Evolutionary conservation across 2,329 filamentous ascomycete species (phyloP).

Genomic region (Hymenoscyphus occultus): DNA sequence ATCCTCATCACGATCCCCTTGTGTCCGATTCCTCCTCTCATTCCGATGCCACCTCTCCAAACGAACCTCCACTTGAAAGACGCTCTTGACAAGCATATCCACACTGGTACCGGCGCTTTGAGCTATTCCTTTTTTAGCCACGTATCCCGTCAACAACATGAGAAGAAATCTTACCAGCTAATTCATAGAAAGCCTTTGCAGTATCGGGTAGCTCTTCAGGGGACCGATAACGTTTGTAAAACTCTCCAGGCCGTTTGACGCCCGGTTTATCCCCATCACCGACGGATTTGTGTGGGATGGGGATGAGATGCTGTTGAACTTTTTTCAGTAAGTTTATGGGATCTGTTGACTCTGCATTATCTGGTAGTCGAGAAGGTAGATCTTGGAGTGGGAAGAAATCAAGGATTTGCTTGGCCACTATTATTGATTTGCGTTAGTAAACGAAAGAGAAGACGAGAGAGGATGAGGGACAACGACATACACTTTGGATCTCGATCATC

Average conservation of each 20-base stretch:
- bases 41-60: slow-evolving; percentile 32
- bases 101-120: slow-evolving; percentile 29
- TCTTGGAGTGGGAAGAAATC: slow-evolving; percentile 38
- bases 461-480: slow-evolving; percentile 24
- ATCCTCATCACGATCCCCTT: neutral
- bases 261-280: slow-evolving; percentile 19
- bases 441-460: neutral
- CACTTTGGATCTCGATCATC: slow-evolving; percentile 43
- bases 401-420: slow-evolving; percentile 36
- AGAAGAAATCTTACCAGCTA: slow-evolving; percentile 39
- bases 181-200: slow-evolving; percentile 43
- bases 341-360: slow-evolving; percentile 31
- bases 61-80: slow-evolving; percentile 32
- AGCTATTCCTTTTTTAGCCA: slow-evolving; percentile 23
- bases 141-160: neutral
- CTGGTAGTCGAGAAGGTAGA: slow-evolving; percentile 12
- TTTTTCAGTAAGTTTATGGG: slow-evolving; percentile 24
- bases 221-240: slow-evolving; percentile 39
- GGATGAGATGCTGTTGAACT: slow-evolving; percentile 27
- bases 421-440: slow-evolving; percentile 12
- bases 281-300: slow-evolving; percentile 31
- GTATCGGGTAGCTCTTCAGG: slow-evolving; percentile 43
- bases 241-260: slow-evolving; percentile 35
- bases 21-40: slow-evolving; percentile 25
- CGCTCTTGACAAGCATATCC: slow-evolving; percentile 27